These are phyloP conservation scores for Rubia peregrina DNA, from an alignment of 305 asterid species.

Conservation along the genomic window DNA sequence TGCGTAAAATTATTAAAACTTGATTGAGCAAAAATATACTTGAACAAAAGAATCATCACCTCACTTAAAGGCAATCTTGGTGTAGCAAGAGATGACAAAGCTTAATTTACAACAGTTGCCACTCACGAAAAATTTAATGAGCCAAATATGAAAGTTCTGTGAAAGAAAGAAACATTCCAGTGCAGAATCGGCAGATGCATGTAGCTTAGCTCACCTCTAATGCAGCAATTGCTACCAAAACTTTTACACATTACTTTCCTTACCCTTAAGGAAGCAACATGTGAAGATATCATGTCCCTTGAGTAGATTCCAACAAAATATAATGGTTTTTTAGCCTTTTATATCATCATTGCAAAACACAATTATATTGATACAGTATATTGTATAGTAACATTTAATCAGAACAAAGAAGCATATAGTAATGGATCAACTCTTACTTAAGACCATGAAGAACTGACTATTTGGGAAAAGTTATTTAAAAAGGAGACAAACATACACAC, in stretches of 20 bases:
- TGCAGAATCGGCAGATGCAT: slow-evolving; percentile 10
- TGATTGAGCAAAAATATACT: not conserved
- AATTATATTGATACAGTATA: no score
- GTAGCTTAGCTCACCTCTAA: slow-evolving; percentile 35
- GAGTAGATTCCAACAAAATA: no score
- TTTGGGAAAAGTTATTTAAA: not conserved
- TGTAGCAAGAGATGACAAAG: slow-evolving; percentile 56
- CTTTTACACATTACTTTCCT: no score
- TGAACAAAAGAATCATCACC: slow-evolving; percentile 24
- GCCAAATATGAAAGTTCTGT: not conserved
- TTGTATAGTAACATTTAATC: no score
- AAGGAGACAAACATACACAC: not conserved
- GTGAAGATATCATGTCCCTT: no score
- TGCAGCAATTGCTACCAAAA: slow-evolving; percentile 51
- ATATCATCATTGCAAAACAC: no score
- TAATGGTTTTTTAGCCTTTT: no score
- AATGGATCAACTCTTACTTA: slow-evolving; percentile 1
- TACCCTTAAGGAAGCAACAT: no score
- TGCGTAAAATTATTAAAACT: not conserved
- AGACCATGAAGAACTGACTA: not conserved
- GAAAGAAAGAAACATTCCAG: not conserved
- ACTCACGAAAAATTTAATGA: slow-evolving; percentile 34
- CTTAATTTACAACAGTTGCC: slow-evolving; percentile 48
- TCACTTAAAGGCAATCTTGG: slow-evolving; percentile 31
- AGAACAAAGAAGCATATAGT: slow-evolving; percentile 18